These are phyloP conservation scores for Peterozyma xylosa DNA, from an alignment of 805 yeast species.

Conservation along the genomic window DNA sequence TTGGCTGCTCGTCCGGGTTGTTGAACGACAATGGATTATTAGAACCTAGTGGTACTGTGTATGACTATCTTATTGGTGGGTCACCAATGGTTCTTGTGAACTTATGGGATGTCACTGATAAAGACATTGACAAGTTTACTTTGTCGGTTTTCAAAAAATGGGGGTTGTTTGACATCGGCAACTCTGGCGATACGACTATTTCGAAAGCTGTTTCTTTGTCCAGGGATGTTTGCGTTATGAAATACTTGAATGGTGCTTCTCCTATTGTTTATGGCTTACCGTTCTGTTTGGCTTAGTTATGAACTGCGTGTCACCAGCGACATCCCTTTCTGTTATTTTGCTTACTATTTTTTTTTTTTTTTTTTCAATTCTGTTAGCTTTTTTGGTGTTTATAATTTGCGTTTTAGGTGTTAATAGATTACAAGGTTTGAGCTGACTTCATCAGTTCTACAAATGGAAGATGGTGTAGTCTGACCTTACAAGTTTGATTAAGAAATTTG, in stretches of 20 bases:
- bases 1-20: constrained; percentile 90
- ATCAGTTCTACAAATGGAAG: too few species aligned
- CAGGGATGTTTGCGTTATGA: constrained; percentile 61
- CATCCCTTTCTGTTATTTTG: too few species aligned
- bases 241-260: constrained; percentile 83
- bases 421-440: too few species aligned
- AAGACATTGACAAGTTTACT: constrained; percentile 82
- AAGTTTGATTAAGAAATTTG: too few species aligned
- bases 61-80: constrained; percentile 72
- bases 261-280: constrained; percentile 91
- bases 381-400: too few species aligned
- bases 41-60: constrained; percentile 71
- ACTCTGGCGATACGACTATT: constrained; percentile 22
- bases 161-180: constrained; percentile 41
- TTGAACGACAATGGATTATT: constrained; percentile 49
- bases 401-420: too few species aligned
- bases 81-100: constrained; percentile 79
- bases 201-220: constrained; percentile 54
- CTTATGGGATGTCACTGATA: constrained; percentile 96
- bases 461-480: too few species aligned
- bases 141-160: constrained; percentile 51
- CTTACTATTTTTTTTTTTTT: too few species aligned
- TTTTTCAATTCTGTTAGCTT: too few species aligned
- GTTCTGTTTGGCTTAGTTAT: constrained; percentile 18
- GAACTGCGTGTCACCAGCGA: too few species aligned